Evolutionary conservation across 345 rosid species (phyloP).

Genomic region (Acer yangbiense): DNA sequence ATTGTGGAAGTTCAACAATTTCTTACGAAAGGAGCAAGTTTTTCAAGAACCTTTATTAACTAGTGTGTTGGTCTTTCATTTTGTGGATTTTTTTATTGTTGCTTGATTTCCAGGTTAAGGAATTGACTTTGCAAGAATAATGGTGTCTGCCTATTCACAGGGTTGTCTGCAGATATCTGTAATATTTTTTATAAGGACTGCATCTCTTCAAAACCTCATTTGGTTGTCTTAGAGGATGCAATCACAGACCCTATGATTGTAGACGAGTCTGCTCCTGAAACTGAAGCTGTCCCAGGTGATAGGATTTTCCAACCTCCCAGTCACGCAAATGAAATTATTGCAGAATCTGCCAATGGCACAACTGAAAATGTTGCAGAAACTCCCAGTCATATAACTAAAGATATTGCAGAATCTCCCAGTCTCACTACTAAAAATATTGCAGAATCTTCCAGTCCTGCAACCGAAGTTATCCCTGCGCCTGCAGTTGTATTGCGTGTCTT

Average conservation of each 20-base stretch:
- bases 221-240: slow-evolving; percentile 42
- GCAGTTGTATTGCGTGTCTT: too few relatives aligned
- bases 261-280: slow-evolving; percentile 28
- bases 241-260: slow-evolving; percentile 16
- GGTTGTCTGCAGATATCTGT: slow-evolving; percentile 45
- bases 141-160: slow-evolving; percentile 39
- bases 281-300: slow-evolving; percentile 20
- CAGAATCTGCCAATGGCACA: slow-evolving; percentile 26
- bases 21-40: slow-evolving; percentile 48
- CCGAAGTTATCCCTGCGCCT: slow-evolving; percentile 26
- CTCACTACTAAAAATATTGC: slow-evolving; percentile 23
- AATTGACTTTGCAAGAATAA: slow-evolving; percentile 8
- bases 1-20: slow-evolving; percentile 59
- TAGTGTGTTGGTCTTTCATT: slow-evolving; percentile 41
- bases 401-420: slow-evolving; percentile 27
- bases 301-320: slow-evolving; percentile 15
- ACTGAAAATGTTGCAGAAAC: slow-evolving; percentile 23
- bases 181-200: slow-evolving; percentile 42
- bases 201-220: slow-evolving; percentile 43
- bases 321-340: slow-evolving; percentile 24
- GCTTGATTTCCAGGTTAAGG: slow-evolving; percentile 18
- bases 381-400: slow-evolving; percentile 28
- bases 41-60: slow-evolving; percentile 58
- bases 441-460: slow-evolving; percentile 27
- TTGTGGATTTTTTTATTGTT: slow-evolving; percentile 1